Base-by-base conservation (phyloP, 2,329 filamentous ascomycete species). In the Fusarium solani-melongenae region DNA sequence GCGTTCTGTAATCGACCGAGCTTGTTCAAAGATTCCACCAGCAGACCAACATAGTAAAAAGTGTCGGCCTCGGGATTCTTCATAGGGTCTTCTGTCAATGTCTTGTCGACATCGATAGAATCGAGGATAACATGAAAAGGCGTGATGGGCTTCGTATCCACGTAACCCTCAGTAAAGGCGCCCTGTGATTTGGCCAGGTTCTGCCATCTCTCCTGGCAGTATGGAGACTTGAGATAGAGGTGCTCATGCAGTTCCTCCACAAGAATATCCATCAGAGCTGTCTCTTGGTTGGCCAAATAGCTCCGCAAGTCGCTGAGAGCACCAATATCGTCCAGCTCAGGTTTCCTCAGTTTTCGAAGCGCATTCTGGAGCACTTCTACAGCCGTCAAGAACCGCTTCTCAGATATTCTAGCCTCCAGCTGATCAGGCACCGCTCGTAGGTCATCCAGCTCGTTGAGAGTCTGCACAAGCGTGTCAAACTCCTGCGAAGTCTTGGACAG, bases 231-330 rank as follows among this genome's bases (percentile, higher is more conserved):
- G 41, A 99, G 90, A 80, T 99, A 99, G 5, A 99, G 88, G 83
- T 99, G 96, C 81, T 97, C 96, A 80, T 99, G 96, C 36, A 99
- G 87, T 82, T 99, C 96, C 81, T 99, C 96, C n/a, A 98, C 92
- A 64, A 99, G 82, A 62, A 98, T 98, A 79, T 99, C 96, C 79
- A 96, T 96, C 72, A 99, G 85, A 0, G 94, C 90, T 31, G 92
- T 93, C 84, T 99, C 96, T 81, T 99, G 97, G 79, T 98, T 98
- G 67, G 92, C 92, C 66, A 99, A 90, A 79, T 98, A 98, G 77
- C 91, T 91, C 65, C 94, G 90, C 74, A 99, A 84, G 76, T 99
- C 96, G 66, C 90, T 92, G 77, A 99, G 85, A 9, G 95, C 96
- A 2, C 95, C 95, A 74, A 99, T 98, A 38, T 93, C 92, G 79